Base-by-base conservation (phyloP, 23 red algal species). In the Gracilaria gracilis region DNA sequence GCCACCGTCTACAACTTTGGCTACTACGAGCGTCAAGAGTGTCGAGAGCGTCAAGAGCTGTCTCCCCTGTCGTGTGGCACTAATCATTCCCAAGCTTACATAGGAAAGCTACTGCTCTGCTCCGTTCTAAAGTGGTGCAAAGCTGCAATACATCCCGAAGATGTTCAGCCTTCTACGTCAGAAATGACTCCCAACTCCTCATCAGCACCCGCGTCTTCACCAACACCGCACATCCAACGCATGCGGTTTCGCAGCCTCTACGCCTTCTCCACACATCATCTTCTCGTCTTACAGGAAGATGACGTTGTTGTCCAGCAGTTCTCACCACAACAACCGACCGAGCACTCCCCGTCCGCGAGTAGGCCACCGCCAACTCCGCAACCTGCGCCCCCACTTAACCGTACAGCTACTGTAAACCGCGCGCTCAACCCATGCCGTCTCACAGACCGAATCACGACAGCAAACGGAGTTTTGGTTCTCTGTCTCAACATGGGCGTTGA, bases 401-500 rank as follows among this genome's bases (percentile, higher is more conserved):
- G 38, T 3, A 9, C 40, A 31, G 33, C 27, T 28, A 13, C 72
- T 20, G 38, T 51, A 31, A 77, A 39, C 23, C 72, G 72, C 7
- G 40, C 38, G 24, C 72, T 51, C 23, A 46, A 50, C 23, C 90
- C 97, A 47, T 98, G 97, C 93, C 93, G 97, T 49, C 54, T 99
- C 36, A 89, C 90, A 34, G 86, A 99, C 57, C 97, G 91, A 51
- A 78, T 99, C 34, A 87, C 80, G 70, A 99, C 97, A 25, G 85
- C 72, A 24, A 81, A 84, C 38, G 94, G 90, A 19, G 97, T 85
- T 33, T 79, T 99, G 51, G 79, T 99, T 16, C 78, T 99, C 38
- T 99, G 97, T 67, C 80, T 99, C 61, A 99, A 99, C 58, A 83
- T 99, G 37, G 97, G 97, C 49, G 91, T 99, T 39, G 97, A 99